These are phyloP conservation scores for Alnus rubra DNA, from an alignment of 306 rosid species.

Conservation along the genomic window DNA sequence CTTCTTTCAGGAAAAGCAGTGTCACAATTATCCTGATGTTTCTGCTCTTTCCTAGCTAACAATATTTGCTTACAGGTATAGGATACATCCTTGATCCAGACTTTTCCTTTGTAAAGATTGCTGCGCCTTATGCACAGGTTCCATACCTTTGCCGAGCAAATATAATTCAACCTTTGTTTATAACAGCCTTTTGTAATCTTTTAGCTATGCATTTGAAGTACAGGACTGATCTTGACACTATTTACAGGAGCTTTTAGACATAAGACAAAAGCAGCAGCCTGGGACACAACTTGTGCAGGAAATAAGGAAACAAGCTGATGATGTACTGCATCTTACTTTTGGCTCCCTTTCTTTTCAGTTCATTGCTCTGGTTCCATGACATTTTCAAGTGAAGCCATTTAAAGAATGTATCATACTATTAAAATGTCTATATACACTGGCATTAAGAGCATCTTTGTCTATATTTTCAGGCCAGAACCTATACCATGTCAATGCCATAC, in stretches of 20 bases:
- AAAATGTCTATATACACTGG: not conserved
- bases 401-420: not conserved
- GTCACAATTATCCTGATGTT: not conserved
- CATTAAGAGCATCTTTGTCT: not conserved
- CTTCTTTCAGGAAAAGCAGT: not conserved
- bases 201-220: not conserved
- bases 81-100: constrained; percentile 77
- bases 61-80: constrained; percentile 53
- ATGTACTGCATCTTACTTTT: constrained; percentile 45
- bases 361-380: constrained; percentile 10
- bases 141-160: not conserved
- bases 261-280: constrained; percentile 59
- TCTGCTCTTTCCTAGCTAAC: constrained; percentile 8
- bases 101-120: constrained; percentile 91
- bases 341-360: constrained; percentile 21
- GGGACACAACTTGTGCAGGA: constrained; percentile 70
- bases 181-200: not conserved
- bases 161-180: constrained; percentile 3
- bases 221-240: constrained; percentile 16
- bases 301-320: constrained; percentile 86
- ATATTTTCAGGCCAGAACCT: constrained; percentile 68
- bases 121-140: constrained; percentile 98
- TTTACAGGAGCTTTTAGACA: constrained; percentile 82
- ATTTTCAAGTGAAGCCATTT: not conserved
- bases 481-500: constrained; percentile 92